Evolutionary conservation across 371 early-diverging fungal genomes (phyloP).

Genomic region (Zychaea mexicana): DNA sequence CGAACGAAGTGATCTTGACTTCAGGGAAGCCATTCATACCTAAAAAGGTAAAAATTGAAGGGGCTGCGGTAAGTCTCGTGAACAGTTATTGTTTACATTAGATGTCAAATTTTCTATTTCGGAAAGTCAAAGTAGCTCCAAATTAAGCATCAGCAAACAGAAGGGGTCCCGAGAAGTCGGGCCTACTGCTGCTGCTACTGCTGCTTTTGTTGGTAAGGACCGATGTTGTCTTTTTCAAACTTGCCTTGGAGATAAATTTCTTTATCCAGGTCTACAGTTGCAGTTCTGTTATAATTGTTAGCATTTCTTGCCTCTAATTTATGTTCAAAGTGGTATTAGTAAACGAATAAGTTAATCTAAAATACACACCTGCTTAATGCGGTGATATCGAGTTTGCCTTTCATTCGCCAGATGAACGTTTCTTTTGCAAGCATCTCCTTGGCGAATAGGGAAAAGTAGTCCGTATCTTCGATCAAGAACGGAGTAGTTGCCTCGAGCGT

Average conservation of each 20-base stretch:
- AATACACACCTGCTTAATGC: conserved; percentile 53
- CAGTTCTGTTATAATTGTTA: conserved; percentile 30
- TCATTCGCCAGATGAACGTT: conserved; percentile 57
- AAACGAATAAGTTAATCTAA: conserved; percentile 30
- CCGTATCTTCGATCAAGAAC: conserved; percentile 47
- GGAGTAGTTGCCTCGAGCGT: conserved; percentile 37
- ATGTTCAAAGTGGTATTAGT: not conserved
- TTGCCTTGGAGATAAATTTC: conserved; percentile 21
- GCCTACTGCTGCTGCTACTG: too few relatives aligned
- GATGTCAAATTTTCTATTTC: too few relatives aligned
- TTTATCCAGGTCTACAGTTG: conserved; percentile 44
- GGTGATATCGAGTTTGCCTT: conserved; percentile 58
- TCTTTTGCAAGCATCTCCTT: conserved; percentile 55
- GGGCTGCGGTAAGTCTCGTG: not conserved
- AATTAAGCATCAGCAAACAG: not conserved
- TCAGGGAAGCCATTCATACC: conserved; percentile 55
- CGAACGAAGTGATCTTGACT: conserved; percentile 52
- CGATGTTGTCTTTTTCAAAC: too few relatives aligned
- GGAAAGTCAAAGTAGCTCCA: too few relatives aligned
- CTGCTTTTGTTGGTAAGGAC: too few relatives aligned
- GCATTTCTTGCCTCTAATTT: too few relatives aligned
- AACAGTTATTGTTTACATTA: not conserved
- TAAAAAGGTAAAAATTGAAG: conserved; percentile 9
- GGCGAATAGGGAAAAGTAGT: conserved; percentile 53
- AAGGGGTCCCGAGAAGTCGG: too few relatives aligned